These are phyloP conservation scores for Auricularia auricula-judae DNA, from an alignment of 768 basidiomycete genomes.

Conservation along the genomic window DNA sequence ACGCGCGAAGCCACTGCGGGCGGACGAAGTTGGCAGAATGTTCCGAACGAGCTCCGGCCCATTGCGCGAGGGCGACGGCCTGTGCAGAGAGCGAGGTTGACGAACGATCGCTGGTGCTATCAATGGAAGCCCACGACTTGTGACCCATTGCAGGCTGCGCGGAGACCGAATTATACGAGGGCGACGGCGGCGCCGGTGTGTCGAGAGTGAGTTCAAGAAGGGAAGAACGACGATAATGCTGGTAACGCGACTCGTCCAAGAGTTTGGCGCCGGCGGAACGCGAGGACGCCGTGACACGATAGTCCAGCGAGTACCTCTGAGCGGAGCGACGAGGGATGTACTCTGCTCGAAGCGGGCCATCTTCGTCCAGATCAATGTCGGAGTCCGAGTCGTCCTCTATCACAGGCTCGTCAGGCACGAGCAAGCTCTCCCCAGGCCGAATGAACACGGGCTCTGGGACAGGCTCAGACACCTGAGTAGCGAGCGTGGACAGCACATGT, in stretches of 20 bases:
- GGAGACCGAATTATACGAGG: not conserved
- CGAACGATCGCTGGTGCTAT: not conserved
- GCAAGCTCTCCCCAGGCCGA: conserved; percentile 52
- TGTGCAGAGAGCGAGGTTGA: not conserved
- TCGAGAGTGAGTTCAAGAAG: not conserved
- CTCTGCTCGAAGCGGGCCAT: conserved; percentile 72
- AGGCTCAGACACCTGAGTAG: not conserved
- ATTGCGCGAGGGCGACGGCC: not conserved
- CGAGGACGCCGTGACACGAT: no score
- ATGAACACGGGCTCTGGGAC: conserved; percentile 59
- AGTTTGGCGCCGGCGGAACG: not conserved
- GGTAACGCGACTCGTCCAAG: not conserved
- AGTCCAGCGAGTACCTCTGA: no score
- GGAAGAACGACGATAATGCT: not conserved
- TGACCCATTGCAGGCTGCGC: not conserved
- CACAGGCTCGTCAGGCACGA: conserved; percentile 33
- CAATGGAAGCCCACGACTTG: not conserved
- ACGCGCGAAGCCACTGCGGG: not conserved
- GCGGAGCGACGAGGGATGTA: conserved; percentile 53
- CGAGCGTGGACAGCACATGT: not conserved
- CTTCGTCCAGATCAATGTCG: conserved; percentile 75
- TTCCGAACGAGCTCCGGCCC: not conserved
- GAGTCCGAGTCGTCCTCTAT: conserved; percentile 27
- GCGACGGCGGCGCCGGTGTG: not conserved
- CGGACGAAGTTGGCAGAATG: not conserved